A percentile compares a stretch with the other conserved stretches of the same genome.
Conservation (phyloP, 257 asterid genomes). For the Penstemon barbatus region DNA sequence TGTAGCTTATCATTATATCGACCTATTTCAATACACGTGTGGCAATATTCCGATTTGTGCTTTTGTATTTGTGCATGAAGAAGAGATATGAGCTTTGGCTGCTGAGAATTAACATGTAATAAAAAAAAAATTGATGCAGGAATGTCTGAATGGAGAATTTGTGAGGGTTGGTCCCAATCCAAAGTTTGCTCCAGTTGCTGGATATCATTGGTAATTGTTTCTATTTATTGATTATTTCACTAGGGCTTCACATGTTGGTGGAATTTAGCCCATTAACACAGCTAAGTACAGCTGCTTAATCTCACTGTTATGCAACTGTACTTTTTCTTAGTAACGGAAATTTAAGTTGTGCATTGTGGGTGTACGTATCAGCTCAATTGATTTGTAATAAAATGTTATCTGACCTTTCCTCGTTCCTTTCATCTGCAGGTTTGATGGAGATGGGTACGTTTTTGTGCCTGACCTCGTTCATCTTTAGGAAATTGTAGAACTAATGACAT, state of each 20-base stretch:
- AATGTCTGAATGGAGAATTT: constrained; percentile 93
- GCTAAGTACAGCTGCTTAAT: neutral
- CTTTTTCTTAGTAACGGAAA: neutral
- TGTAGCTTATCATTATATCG: neutral
- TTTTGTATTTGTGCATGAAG: constrained; percentile 12
- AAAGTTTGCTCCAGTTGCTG: constrained; percentile 91
- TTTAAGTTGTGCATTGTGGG: neutral
- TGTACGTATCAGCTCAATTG: constrained; percentile 17
- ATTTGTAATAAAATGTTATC: constrained; percentile 14
- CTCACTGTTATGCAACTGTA: neutral
- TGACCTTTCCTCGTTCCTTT: constrained; percentile 28
- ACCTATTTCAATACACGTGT: neutral
- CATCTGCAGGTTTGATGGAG: constrained; percentile 96
- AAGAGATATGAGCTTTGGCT: constrained; percentile 8
- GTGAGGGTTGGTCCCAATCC: constrained; percentile 96
- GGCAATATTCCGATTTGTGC: neutral
- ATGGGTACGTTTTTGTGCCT: constrained; percentile 68
- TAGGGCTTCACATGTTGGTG: neutral
- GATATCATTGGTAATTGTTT: constrained; percentile 76
- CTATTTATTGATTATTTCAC: neutral
- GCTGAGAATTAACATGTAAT: constrained; percentile 18
- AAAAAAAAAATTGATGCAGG: constrained; percentile 45
- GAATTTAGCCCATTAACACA: neutral
- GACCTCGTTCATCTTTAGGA: constrained; percentile 28
- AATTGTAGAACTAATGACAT: neutral